Base-by-base conservation (phyloP, 106 monocot species). In the Platanthera zijinensis region DNA sequence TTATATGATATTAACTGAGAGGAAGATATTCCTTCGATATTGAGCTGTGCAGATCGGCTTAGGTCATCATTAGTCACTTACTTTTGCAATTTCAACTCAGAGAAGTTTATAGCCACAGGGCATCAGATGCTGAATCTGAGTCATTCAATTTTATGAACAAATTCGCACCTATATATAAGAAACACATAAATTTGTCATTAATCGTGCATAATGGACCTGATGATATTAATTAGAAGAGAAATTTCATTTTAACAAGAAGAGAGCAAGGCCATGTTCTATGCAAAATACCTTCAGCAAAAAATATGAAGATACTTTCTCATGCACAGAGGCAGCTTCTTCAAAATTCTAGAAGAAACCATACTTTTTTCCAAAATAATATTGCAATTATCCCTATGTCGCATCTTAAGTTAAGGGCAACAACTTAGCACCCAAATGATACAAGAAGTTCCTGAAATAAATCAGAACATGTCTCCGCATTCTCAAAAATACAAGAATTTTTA, bases 371-470 rank as follows among this genome's bases (percentile, higher is more conserved):
- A 32, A 48, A 48, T 46, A 17, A 48, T 71, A 48, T 48, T 71
- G 70, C 48, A 48, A 17, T 71, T 17, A 48, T 48, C 70, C 48
- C 48, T 48, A 46, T 17, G 48, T 48, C 7, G 48, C 5, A 48
- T 1, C 0, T 17, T 7, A 71, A 71, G n/a, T 48, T 48, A n/a
- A 71, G 14, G 11, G n/a, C 1, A 17, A 6, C 70, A 25, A 67
- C 32, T 78, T 87, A 87, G 28, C 21, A 73, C 57, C 50, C 79
- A 15, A 61, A 75, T 75, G 82, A 82, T 63, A 69, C 17, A 57
- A 84, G 76, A 74, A 84, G 74, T 39, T 84, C 76, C 73, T 59
- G 70, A 22, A 72, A 57, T 2, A 22, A 57, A 76, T 86, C 80
- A 76, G 73, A 83, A 5, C 22, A 50, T 47, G 62, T 21, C 61